Base-by-base conservation (phyloP, 305 asterid genomes). In the Ilex paraguariensis region DNA sequence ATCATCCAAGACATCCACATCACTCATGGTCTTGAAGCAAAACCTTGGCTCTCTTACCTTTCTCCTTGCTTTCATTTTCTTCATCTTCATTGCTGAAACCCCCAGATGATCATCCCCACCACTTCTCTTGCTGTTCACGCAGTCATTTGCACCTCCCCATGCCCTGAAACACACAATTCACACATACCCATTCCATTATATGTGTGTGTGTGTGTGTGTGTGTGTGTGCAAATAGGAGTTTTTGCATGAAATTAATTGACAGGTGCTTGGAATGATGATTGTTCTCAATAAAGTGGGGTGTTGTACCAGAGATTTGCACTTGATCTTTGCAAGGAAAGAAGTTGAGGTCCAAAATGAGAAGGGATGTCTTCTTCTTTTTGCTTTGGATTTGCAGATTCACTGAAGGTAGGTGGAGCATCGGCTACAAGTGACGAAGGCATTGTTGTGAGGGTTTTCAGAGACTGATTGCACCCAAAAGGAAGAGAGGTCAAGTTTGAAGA, bases 1-100 rank as follows among this genome's bases (percentile, higher is more conserved):
- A 82, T 91, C 98, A 76, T 91, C 98, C 65, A 88, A 60, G 8
- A 91, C 92, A 81, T 91, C 98, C 40, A 91, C 82, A 55, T 87
- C 98, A 61, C 96, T 91, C 87, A 88, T 77, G 54, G 98, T 91
- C 77, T 91, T 91, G 88, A 91, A 91, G 76, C 95, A 83, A 77
- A 91, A 91, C 42, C 98, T 87, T 39, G 98, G 98, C 66, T 91
- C 98, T 75, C 98, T 86, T 59, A 91, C 88, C 66, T 82, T 91
- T 71, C 95, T 81, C 57, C 96, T 88, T 4, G 77, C 71, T 79
- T 80, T 91, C 0, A 82, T 72, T 82, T 81, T 86, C 90, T 88
- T 91, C 95, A 73, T 83, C 83, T 83, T 84, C 79, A 81, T 62
- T 17, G 84, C 61, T 51, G 95, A 57, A 48, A 85, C 81, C 61